Evolutionary conservation across 2,329 filamentous ascomycete species (phyloP).

Genomic region (Ceratocystis cacaofunesta): DNA sequence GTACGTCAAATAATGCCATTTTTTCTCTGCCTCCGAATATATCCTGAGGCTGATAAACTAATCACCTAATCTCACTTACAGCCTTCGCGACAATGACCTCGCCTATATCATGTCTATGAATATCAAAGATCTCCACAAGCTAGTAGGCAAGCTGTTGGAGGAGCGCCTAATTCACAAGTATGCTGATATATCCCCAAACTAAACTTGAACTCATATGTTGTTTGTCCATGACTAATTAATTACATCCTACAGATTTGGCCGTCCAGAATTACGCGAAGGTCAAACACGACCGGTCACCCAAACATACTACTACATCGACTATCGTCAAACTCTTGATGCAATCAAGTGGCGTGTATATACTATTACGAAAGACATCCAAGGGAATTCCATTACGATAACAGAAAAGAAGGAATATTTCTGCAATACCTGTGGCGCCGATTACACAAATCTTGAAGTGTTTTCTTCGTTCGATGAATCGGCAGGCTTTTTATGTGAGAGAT

Average conservation of each 20-base stretch:
- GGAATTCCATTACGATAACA: slow-evolving; percentile 59
- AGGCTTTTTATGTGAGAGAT: slow-evolving; percentile 75
- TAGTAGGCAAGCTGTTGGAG: slow-evolving; percentile 71
- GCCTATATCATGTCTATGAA: slow-evolving; percentile 79
- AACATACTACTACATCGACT: slow-evolving; percentile 96
- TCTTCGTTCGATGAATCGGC: slow-evolving; percentile 49
- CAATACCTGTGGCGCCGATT: slow-evolving; percentile 65
- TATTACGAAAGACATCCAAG: slow-evolving; percentile 77
- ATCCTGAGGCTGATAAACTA: slow-evolving; percentile 46
- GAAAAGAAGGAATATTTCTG: slow-evolving; percentile 92
- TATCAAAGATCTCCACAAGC: slow-evolving; percentile 78
- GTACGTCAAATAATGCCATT: slow-evolving; percentile 29
- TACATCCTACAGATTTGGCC: slow-evolving; percentile 11
- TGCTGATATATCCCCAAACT: slow-evolving; percentile 44
- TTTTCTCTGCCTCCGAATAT: neutral
- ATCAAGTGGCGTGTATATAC: slow-evolving; percentile 90
- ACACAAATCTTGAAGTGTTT: slow-evolving; percentile 78
- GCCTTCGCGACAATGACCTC: slow-evolving; percentile 78
- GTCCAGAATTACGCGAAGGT: slow-evolving; percentile 64
- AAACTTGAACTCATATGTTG: too few species aligned
- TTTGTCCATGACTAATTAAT: slow-evolving; percentile 25
- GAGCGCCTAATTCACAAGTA: slow-evolving; percentile 47
- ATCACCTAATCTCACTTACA: slow-evolving; percentile 47
- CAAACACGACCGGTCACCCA: slow-evolving; percentile 68
- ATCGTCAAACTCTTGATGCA: slow-evolving; percentile 82